Evolutionary conservation across 208 protist genomes (phyloP).

Genomic region (Wallacemonas sp.): DNA sequence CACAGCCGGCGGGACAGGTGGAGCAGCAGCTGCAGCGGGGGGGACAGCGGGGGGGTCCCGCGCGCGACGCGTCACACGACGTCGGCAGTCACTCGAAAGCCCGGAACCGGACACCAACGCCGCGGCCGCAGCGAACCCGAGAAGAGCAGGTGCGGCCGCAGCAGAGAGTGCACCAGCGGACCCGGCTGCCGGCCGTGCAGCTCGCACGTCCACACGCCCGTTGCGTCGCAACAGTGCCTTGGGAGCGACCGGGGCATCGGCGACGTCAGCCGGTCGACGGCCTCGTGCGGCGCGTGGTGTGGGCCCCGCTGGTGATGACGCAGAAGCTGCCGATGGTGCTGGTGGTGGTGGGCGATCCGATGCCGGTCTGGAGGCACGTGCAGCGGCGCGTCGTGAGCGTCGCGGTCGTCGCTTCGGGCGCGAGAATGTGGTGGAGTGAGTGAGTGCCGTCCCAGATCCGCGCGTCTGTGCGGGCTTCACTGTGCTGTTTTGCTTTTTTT

Average conservation of each 20-base stretch:
- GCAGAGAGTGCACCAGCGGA: neutral
- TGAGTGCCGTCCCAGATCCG: too few species aligned
- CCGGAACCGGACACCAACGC: neutral
- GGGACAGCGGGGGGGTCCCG: neutral
- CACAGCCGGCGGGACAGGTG: neutral
- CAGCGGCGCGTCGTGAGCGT: constrained; percentile 27
- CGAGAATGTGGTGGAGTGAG: constrained; percentile 28
- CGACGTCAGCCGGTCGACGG: too few species aligned
- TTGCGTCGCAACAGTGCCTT: neutral
- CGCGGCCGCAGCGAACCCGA: too few species aligned
- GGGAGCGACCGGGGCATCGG: neutral
- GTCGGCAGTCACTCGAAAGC: neutral
- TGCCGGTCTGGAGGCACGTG: constrained; percentile 5
- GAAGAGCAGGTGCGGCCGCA: neutral
- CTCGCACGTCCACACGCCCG: constrained; percentile 19
- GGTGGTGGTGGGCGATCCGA: constrained; percentile 7
- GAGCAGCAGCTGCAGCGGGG: neutral
- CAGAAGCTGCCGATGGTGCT: too few species aligned
- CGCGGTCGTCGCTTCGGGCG: constrained; percentile 35
- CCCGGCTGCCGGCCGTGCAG: neutral
- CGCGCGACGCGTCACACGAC: neutral
- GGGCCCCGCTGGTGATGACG: too few species aligned
- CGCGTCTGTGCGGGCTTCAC: too few species aligned
- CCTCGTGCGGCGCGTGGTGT: too few species aligned
- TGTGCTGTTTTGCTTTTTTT: neutral